Evolutionary conservation across 2,329 filamentous ascomycete genomes (phyloP).

Genomic region (Aureobasidium sp.): DNA sequence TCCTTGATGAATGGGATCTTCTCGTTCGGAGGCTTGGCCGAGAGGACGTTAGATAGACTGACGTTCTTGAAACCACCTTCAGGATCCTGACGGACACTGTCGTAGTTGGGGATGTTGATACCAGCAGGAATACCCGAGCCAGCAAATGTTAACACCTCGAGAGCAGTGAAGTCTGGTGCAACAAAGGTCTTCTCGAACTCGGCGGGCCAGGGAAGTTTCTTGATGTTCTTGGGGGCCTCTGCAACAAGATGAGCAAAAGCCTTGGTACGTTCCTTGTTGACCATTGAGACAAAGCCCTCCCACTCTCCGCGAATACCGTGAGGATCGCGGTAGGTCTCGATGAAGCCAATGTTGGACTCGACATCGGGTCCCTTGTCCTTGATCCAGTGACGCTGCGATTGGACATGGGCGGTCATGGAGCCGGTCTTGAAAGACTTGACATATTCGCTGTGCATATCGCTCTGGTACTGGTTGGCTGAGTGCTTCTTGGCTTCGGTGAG

Average conservation of each 20-base stretch:
- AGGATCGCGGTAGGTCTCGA: constrained; percentile 50
- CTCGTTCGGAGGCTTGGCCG: constrained; percentile 86
- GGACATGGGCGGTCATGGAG: constrained; percentile 43
- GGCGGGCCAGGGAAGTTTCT: constrained; percentile 76
- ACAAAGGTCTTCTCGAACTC: constrained; percentile 95
- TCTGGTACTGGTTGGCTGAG: constrained; percentile 39
- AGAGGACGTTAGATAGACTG: constrained; percentile 85
- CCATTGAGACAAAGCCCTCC: constrained; percentile 51
- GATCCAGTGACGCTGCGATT: constrained; percentile 48
- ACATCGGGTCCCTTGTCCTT: constrained; percentile 45
- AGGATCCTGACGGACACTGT: constrained; percentile 70
- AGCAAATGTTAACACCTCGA: constrained; percentile 82
- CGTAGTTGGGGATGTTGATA: constrained; percentile 50
- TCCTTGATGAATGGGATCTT: constrained; percentile 83
- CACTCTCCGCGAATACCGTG: constrained; percentile 48
- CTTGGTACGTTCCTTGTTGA: constrained; percentile 84
- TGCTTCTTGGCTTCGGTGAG: constrained; percentile 42
- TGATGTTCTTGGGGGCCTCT: constrained; percentile 74
- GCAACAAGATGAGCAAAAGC: constrained; percentile 82
- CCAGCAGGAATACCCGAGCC: constrained; percentile 49
- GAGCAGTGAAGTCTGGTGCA: constrained; percentile 88
- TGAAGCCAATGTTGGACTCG: constrained; percentile 48
- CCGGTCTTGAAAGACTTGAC: constrained; percentile 45
- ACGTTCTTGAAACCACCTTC: constrained; percentile 76
- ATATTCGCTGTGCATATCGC: constrained; percentile 35